Base-by-base conservation (phyloP, 2,329 filamentous ascomycete genomes). In the Talaromyces sp. region DNA sequence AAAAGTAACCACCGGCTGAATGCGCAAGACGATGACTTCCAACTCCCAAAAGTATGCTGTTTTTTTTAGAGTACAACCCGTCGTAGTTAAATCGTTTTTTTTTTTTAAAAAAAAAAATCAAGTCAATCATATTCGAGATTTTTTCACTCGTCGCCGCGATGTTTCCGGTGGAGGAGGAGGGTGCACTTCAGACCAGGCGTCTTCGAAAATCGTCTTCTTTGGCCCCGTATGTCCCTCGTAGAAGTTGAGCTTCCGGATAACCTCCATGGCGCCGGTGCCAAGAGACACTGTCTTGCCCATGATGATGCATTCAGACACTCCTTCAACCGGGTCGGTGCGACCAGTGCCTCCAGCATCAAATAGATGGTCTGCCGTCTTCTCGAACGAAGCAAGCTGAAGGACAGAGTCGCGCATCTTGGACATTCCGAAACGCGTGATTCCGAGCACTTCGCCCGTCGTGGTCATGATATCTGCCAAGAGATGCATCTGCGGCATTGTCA, bases 391-490 rank as follows among this genome's bases (percentile, higher is more conserved):
- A 12, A 99, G 83, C 75, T 99, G 94, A 59, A 99, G 80, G 11
- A 97, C 94, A 17, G 86, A 90, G 74, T 99, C 94, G 56, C 94
- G 84, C 89, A 96, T 97, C 81, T 97, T 99, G 60, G 92, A 90
- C 27, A 99, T 82, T 56, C 94, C 94, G 74, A 97, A 97, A 32
- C 94, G 88, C 2, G 94, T 99, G 72, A 99, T 99, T 56, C 94
- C 94, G 19, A 97, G 83, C 0, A 99, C 90, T 67, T 97, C 93
- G 56, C 94, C 94, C 79, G 97, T 97, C 83, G 93, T 97, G 0
- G 94, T 97, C 94, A 99, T 99, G 58, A 97, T 92, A 70, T 99
- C 94, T 11, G 94, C 93, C 1, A 99, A 85, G 19, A 99, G 84
- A 73, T 97, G 89, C 92, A 61, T 61, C 59, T 61, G 46, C 50